A percentile compares a stretch with the other conserved stretches of the same genome.
phyloP scores from a whole-genome alignment of 2,329 filamentous ascomycete species.

The Curvularia sp. region DNA sequence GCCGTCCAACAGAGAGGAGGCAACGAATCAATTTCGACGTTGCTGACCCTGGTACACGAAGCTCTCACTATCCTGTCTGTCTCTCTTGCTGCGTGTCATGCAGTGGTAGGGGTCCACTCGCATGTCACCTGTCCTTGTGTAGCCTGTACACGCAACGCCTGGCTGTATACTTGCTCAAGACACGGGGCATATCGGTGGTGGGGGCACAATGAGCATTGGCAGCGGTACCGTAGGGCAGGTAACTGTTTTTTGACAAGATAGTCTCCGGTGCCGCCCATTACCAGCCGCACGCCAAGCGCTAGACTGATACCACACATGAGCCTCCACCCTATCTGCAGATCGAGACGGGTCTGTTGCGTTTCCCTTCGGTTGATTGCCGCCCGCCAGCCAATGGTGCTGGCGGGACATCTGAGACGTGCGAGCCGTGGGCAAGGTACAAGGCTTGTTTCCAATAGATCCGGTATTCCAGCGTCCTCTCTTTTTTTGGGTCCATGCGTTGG shows the following conservation, averaged over 20 bases:
- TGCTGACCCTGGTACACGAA: slow-evolving; percentile 30
- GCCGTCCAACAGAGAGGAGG: slow-evolving; percentile 22
- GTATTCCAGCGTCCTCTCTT: slow-evolving; percentile 41
- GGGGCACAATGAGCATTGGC: slow-evolving; percentile 13
- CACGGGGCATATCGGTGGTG: slow-evolving; percentile 14
- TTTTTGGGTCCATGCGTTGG: slow-evolving; percentile 37
- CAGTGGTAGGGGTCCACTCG: slow-evolving; percentile 31
- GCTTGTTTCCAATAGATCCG: slow-evolving; percentile 48
- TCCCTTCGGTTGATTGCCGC: slow-evolving; percentile 45
- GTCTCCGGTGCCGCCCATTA: slow-evolving; percentile 38
- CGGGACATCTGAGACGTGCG: slow-evolving; percentile 37
- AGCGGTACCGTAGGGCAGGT: slow-evolving; percentile 16
- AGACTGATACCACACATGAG: slow-evolving; percentile 39
- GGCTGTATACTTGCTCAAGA: slow-evolving; percentile 19
- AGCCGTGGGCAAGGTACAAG: slow-evolving; percentile 47
- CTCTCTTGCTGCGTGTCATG: slow-evolving; percentile 24
- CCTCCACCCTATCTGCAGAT: slow-evolving; percentile 31
- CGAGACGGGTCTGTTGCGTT: slow-evolving; percentile 32
- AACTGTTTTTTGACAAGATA: slow-evolving; percentile 17
- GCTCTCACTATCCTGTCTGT: slow-evolving; percentile 12
- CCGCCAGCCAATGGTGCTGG: slow-evolving; percentile 41
- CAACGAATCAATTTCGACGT: slow-evolving; percentile 34
- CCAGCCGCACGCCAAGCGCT: slow-evolving; percentile 37
- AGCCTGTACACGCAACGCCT: slow-evolving; percentile 29
- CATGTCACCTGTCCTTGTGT: slow-evolving; percentile 28